Base-by-base conservation (phyloP, 2,329 filamentous ascomycete species). In the Penicillium sp. region DNA sequence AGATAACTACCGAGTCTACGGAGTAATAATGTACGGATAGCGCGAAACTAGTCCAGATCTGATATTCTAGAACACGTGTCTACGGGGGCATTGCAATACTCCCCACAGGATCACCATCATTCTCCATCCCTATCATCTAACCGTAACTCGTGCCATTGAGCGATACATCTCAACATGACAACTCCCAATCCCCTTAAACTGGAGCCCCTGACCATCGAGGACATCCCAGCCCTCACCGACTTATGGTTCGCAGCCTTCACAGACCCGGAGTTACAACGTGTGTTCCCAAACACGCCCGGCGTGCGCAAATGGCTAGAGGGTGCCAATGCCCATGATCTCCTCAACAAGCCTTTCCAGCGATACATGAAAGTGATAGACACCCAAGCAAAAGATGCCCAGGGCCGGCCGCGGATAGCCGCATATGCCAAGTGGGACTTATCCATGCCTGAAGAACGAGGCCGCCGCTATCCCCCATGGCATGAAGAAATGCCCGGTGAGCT, bases 401-500 rank as follows among this genome's bases (percentile, higher is more conserved):
- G 51, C 18, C 41, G 36, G 27, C 39, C 40, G n/a, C 52, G 54
- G 8, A 47, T 63, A 11, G 50, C 55, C 35, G 59, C 61, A 22
- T 64, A 56, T 29, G 60, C 53, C 5, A 61, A 61, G 47, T 64
- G 60, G 60, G 60, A 60, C 24, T 24, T 57, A 9, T 44, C 55
- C 27, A 51, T 47, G 41, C 49, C 52, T 2, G 45, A 61, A 20
- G 48, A 60, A 10, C 50, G 60, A 13, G 61, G 58, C 8, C 24
- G 27, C 22, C 58, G 60, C n/a, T 63, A 54, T 43, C 60, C 60
- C 6, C 52, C 56, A 3, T 65, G 59, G 59, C 55, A 58, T 47
- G 41, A 46, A n/a, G 61, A 61, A 2, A 53, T 50, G 40, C 42
- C 60, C 29, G 34, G 37, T 7, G 42, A 46, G 16, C 28, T 35